Conservation (phyloP, 73 alveolate species). For the Paramecium sonneborni region DNA sequence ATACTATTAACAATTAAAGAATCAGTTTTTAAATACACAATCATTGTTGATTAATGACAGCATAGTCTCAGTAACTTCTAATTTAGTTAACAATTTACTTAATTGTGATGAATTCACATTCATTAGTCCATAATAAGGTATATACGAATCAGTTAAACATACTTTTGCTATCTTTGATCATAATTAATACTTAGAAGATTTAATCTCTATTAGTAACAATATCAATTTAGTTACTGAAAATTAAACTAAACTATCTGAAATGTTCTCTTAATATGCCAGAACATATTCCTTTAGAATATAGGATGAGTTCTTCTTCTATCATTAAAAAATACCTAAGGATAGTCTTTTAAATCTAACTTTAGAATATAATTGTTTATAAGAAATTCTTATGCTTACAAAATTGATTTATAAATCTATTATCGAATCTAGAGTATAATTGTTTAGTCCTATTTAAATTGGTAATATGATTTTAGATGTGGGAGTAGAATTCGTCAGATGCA, state of each 20-base stretch:
- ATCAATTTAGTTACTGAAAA: neutral
- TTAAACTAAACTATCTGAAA: neutral
- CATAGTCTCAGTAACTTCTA: neutral
- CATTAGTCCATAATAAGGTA: neutral
- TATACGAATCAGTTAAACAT: neutral
- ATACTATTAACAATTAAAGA: neutral
- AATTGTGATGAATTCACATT: slow-evolving; percentile 8
- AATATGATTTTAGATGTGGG: slow-evolving; percentile 38
- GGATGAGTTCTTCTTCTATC: slow-evolving; percentile 6
- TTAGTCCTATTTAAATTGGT: neutral
- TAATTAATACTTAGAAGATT: neutral
- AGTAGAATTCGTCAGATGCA: slow-evolving; percentile 25
- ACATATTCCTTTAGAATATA: neutral
- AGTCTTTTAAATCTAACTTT: neutral
- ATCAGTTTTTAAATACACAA: slow-evolving; percentile 7
- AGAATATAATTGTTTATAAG: neutral
- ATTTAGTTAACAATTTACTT: neutral
- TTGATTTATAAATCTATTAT: neutral
- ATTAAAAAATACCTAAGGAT: neutral
- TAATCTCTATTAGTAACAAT: neutral
- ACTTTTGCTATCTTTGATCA: neutral
- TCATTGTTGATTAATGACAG: neutral
- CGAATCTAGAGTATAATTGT: neutral
- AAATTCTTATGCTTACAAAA: neutral
- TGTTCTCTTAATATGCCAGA: neutral